A percentile compares a stretch with the other conserved stretches of the same genome.
These are phyloP conservation scores for Ophiostoma australiae DNA, from an alignment of 2,329 filamentous ascomycete species.

Conservation along the genomic window DNA sequence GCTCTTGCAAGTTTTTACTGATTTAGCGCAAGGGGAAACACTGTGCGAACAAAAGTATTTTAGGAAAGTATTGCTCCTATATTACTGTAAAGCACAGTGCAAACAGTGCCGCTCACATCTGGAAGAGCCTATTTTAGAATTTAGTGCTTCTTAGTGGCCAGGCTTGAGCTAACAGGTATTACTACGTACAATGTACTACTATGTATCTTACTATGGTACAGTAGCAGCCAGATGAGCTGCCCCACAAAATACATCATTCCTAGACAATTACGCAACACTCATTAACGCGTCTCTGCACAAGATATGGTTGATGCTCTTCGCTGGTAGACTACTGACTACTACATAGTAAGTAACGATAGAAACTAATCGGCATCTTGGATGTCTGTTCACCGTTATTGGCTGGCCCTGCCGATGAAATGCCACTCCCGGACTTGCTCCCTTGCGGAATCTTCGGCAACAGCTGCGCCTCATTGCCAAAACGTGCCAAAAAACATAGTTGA, in stretches of 20 bases:
- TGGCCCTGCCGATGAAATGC: not conserved
- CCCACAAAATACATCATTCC: conserved; percentile 14
- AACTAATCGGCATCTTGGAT: not conserved
- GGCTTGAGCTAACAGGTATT: not conserved
- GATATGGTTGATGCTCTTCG: not conserved
- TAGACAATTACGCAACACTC: conserved; percentile 16
- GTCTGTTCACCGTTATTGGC: not conserved
- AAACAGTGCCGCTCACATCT: not conserved
- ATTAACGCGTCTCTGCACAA: conserved; percentile 11
- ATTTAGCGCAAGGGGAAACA: conserved; percentile 23
- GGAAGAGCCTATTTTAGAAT: conserved; percentile 1
- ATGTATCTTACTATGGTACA: not conserved
- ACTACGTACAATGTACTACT: too few relatives aligned
- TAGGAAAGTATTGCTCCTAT: not conserved
- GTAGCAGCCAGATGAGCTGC: not conserved
- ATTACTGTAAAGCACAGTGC: not conserved
- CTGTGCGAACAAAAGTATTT: not conserved
- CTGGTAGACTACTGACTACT: not conserved
- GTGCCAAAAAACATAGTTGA: not conserved
- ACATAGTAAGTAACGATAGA: too few relatives aligned
- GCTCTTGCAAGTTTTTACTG: conserved; percentile 19
- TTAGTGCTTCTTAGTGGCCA: not conserved
- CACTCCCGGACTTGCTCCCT: not conserved
- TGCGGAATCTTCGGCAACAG: conserved; percentile 10
- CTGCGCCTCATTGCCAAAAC: conserved; percentile 11